phyloP scores from a whole-genome alignment of 2,329 filamentous ascomycete genomes.

The Fusarium nelsonii region DNA sequence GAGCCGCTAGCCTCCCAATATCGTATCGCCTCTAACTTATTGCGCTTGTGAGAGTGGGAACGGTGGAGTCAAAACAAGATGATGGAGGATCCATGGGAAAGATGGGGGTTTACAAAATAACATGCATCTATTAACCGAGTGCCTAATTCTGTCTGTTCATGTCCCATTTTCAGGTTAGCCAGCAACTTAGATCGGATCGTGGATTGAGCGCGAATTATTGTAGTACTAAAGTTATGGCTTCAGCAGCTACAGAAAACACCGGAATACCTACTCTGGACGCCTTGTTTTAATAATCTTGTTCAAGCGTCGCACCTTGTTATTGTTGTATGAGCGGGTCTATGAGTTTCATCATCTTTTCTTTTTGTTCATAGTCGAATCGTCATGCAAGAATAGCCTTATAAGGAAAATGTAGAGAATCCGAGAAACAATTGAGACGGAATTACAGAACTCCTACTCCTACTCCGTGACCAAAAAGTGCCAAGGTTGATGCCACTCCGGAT shows the following conservation, averaged over 20 bases:
- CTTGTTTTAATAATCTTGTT: constrained; percentile 28
- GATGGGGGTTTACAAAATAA: constrained; percentile 26
- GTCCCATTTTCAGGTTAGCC: not conserved
- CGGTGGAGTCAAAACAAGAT: constrained; percentile 39
- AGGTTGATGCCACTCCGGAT: constrained; percentile 35
- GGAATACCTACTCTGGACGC: not conserved
- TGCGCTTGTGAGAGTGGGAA: constrained; percentile 35
- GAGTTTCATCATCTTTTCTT: not conserved
- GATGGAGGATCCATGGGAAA: constrained; percentile 11
- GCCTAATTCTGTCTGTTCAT: not conserved
- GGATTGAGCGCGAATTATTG: constrained; percentile 26
- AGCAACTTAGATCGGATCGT: constrained; percentile 24
- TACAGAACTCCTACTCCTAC: not conserved
- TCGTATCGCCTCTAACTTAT: constrained; percentile 19
- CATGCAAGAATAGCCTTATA: constrained; percentile 1
- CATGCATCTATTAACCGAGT: not conserved
- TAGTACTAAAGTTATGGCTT: not conserved
- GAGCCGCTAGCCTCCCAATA: constrained; percentile 33
- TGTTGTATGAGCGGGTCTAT: not conserved
- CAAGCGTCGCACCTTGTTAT: constrained; percentile 27
- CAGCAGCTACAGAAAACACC: constrained; percentile 18
- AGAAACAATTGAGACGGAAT: not conserved
- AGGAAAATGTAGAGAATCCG: not conserved
- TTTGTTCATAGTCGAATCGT: not conserved
- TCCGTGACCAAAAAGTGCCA: constrained; percentile 14